Base-by-base conservation (phyloP, 805 yeast species). In the Candida maltosa region DNA sequence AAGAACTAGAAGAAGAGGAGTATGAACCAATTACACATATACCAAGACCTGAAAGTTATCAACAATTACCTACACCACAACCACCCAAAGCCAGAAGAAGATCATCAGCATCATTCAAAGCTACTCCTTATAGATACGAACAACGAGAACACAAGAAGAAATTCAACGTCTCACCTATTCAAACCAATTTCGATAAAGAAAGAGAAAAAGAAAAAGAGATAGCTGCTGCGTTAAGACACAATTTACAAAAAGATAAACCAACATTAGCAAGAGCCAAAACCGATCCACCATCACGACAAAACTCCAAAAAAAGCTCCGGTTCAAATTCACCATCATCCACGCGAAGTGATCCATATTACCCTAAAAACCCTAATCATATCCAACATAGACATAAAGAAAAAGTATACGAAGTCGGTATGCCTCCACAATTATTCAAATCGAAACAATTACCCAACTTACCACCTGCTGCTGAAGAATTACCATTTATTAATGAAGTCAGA, bases 401-500 rank as follows among this genome's bases (percentile, higher is more conserved):
- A 10, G 4, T 7, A 32, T n/a, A n/a, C n/a, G n/a, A n/a, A n/a
- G n/a, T n/a, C n/a, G n/a, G n/a, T n/a, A n/a, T n/a, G n/a, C n/a
- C n/a, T n/a, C n/a, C n/a, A n/a, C n/a, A n/a, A n/a, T n/a, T n/a
- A n/a, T n/a, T n/a, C n/a, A n/a, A n/a, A n/a, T n/a, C n/a, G n/a
- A 52, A 53, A 39, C 38, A 38, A 17, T 42, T 52, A 20, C 58
- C 59, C 0, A 42, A 40, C 3, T 20, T 39, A 7, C 58, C 58
- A 3, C 30, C 32, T 5, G 47, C 40, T 15, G 39, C 45, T 15
- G 60, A 56, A 17, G 70, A 62, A 20, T 51, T 64, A 35, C 70
- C 70, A 7, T 55, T 64, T 24, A 57, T 59, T 28, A 60, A 62
- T 40, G 65, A 61, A 40, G 56, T 64, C 28, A 55, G 49, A 35